phyloP scores from a whole-genome alignment of 331 rosid species.

The Pyrus hybrid region DNA sequence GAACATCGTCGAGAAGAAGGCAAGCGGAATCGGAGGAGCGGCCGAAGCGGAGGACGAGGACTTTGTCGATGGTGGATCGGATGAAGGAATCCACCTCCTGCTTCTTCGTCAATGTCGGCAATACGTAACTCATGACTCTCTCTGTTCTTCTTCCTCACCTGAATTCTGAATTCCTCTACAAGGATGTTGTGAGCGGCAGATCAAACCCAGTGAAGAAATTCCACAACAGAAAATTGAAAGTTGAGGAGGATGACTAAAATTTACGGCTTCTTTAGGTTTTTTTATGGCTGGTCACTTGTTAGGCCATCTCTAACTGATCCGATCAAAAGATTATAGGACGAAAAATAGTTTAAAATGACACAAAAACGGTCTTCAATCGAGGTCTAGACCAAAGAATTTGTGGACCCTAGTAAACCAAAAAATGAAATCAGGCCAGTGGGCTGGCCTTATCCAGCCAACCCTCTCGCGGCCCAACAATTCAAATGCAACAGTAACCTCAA shows the following conservation, averaged over 20 bases:
- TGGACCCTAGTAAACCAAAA: rapidly evolving
- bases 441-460: too few species aligned
- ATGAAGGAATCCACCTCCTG: constrained; percentile 61
- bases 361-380: rapidly evolving
- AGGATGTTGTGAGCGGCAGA: not conserved
- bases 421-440: too few species aligned
- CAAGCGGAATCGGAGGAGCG: constrained; percentile 50
- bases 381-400: rapidly evolving
- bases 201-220: not conserved
- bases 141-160: not conserved
- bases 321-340: too few species aligned
- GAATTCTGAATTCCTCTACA: too few species aligned
- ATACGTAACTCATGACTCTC: constrained; percentile 35
- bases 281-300: too few species aligned
- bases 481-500: too few species aligned
- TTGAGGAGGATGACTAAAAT: too few species aligned
- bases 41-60: constrained; percentile 72
- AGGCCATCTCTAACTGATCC: rapidly evolving
- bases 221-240: not conserved
- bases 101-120: constrained; percentile 45
- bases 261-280: too few species aligned
- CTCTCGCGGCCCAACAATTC: too few species aligned
- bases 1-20: constrained; percentile 55
- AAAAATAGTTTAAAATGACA: too few species aligned
- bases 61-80: constrained; percentile 63